phyloP scores from a whole-genome alignment of 164 flowering plant genomes.

The Aristolochia contorta region DNA sequence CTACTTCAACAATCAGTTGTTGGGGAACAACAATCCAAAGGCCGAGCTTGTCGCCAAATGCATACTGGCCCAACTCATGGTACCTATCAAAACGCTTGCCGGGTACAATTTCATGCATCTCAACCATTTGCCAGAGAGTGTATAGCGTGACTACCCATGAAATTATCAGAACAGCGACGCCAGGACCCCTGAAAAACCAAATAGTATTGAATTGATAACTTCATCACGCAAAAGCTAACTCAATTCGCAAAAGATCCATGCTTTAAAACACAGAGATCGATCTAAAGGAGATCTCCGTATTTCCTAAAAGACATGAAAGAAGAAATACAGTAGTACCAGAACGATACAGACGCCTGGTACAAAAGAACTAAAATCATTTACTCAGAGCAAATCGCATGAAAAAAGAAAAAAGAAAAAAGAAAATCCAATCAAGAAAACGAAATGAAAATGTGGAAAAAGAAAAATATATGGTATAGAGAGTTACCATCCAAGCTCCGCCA shows the following conservation, averaged over 20 bases:
- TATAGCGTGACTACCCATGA: conserved; percentile 55
- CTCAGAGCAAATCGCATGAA: no score
- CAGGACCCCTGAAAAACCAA: conserved; percentile 17
- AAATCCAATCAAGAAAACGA: no score
- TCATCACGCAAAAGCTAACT: no score
- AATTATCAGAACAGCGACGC: conserved; percentile 9
- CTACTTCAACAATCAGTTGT: conserved; percentile 48
- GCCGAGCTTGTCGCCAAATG: conserved; percentile 54
- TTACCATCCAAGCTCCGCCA: conserved; percentile 65
- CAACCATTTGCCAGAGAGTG: conserved; percentile 57
- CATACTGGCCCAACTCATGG: conserved; percentile 54
- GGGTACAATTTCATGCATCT: conserved; percentile 56
- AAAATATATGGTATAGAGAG: background rate
- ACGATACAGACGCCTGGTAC: no score
- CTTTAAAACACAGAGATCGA: no score
- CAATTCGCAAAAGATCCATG: no score
- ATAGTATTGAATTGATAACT: no score
- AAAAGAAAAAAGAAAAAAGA: background rate
- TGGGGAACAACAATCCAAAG: conserved; percentile 50
- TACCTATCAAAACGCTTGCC: conserved; percentile 57
- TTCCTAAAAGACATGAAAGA: no score
- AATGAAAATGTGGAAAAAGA: background rate
- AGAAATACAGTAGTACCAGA: no score
- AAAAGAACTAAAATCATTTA: no score
- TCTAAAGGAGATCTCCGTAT: no score